These are phyloP conservation scores for Kwoniella botswanensis DNA, from an alignment of 768 basidiomycete genomes.

Conservation along the genomic window DNA sequence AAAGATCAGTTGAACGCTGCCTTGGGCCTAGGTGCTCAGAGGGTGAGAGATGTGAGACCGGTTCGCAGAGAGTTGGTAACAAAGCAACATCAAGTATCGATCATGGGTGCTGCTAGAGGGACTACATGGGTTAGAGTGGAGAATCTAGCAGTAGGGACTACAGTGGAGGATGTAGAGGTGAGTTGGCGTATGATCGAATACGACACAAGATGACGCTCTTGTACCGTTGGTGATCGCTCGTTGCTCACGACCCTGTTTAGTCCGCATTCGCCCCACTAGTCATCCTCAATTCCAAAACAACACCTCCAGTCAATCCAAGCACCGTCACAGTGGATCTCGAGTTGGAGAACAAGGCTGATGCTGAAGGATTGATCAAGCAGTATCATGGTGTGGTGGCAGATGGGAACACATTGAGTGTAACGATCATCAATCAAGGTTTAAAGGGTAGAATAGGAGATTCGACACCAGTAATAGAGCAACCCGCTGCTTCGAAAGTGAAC, in stretches of 20 bases:
- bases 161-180: constrained; percentile 76
- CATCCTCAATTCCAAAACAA: constrained; percentile 60
- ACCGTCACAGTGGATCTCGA: constrained; percentile 70
- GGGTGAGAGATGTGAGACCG: constrained; percentile 13
- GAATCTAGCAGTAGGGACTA: constrained; percentile 76
- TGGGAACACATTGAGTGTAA: constrained; percentile 72
- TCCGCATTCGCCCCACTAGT: constrained; percentile 82
- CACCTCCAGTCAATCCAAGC: constrained; percentile 58
- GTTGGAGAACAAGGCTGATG: constrained; percentile 70
- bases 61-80: neutral
- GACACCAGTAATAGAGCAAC: neutral
- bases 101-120: constrained; percentile 59
- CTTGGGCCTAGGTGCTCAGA: constrained; percentile 17
- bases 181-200: constrained; percentile 14
- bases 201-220: too few relatives aligned
- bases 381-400: constrained; percentile 84
- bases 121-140: constrained; percentile 67
- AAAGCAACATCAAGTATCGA: constrained; percentile 29
- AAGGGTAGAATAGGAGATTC: constrained; percentile 28
- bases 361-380: constrained; percentile 70
- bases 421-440: constrained; percentile 60
- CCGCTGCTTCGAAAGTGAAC: constrained; percentile 1
- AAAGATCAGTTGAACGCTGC: constrained; percentile 33
- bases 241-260: constrained; percentile 30
- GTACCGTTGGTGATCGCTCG: too few relatives aligned